Base-by-base conservation (phyloP, 2,329 filamentous ascomycete genomes). In the Sclerotinia subarctica region DNA sequence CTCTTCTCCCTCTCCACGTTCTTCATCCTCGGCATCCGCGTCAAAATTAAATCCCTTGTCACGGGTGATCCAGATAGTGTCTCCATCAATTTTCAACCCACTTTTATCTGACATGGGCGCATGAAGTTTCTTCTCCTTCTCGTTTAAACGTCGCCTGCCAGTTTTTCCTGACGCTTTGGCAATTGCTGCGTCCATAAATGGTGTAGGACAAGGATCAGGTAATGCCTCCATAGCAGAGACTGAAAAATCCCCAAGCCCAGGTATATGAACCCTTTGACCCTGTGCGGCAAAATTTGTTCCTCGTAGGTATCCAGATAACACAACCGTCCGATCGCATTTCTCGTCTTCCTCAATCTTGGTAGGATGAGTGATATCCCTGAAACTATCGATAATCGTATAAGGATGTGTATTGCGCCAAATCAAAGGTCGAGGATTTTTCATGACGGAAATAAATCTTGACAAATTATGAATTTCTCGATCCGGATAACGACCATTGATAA, bases 61-160 rank as follows among this genome's bases (percentile, higher is more conserved):
- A 68, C 86, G 81, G 13, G 87, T 89, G 69, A 90, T 97, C 81
- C 96, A 99, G 49, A 99, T 94, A 10, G 94, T 94, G 79, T 99
- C 95, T 70, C 96, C 96, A 73, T 99, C 95, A 64, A 99, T 94
- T 77, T 98, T 89, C 17, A 99, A 87, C 75, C 95, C 95, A 72
- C 94, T 96, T 46, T 97, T 93, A 79, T 99, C 95, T 35, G 94
- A 97, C 94, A 99, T 98, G 46, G 95, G 96, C 3, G 95, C 96
- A 79, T 97, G 96, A 6, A 99, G 82, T 74, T 96, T 88, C 81
- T 97, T 97, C 77, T 99, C 94, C 80, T 98, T 99, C 77, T 99
- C 95, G 44, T 96, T 95, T 19, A 99, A 81, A 68, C 94, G 86
- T 75, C 90, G 88, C 71, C 93, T 84, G 52, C 89, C 90, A 46